phyloP scores from a whole-genome alignment of 768 basidiomycete species.

The Calocera cornea region DNA sequence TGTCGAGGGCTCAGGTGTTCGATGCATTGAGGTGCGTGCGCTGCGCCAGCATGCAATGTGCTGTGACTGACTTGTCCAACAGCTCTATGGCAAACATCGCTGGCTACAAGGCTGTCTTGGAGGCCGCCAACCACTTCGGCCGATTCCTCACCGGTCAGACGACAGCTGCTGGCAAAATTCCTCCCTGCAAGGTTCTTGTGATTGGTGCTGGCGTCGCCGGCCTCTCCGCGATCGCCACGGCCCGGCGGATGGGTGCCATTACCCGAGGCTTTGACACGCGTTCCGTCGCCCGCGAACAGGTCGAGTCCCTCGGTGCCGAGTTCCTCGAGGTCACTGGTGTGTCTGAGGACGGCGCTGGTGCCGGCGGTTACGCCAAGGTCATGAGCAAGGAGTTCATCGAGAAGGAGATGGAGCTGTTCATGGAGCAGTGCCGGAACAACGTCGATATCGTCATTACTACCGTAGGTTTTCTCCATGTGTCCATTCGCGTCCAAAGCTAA shows the following conservation, averaged over 20 bases:
- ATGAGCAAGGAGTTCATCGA: conserved; percentile 85
- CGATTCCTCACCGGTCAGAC: conserved; percentile 83
- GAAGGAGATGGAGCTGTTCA: conserved; percentile 77
- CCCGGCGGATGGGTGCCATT: conserved; percentile 71
- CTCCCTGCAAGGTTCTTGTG: conserved; percentile 73
- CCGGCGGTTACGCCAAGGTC: conserved; percentile 76
- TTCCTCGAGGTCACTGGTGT: conserved; percentile 63
- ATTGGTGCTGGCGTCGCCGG: conserved; percentile 86
- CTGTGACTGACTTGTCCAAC: not conserved
- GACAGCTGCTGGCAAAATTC: conserved; percentile 82
- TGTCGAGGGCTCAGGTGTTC: conserved; percentile 80
- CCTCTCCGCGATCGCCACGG: conserved; percentile 75
- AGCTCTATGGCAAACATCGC: conserved; percentile 92
- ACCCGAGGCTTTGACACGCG: conserved; percentile 82
- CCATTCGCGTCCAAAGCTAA: not conserved
- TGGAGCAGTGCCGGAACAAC: conserved; percentile 67
- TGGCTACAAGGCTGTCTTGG: conserved; percentile 85
- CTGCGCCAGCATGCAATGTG: not conserved
- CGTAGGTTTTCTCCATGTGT: conserved; percentile 6
- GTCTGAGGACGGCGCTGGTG: conserved; percentile 68
- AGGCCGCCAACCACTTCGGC: conserved; percentile 81
- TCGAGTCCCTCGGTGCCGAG: conserved; percentile 79
- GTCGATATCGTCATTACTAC: conserved; percentile 85
- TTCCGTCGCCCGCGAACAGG: conserved; percentile 73
- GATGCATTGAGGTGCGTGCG: conserved; percentile 61